Base-by-base conservation (phyloP, 2,329 filamentous ascomycete species). In the Aspergillus ochraceoroseus region DNA sequence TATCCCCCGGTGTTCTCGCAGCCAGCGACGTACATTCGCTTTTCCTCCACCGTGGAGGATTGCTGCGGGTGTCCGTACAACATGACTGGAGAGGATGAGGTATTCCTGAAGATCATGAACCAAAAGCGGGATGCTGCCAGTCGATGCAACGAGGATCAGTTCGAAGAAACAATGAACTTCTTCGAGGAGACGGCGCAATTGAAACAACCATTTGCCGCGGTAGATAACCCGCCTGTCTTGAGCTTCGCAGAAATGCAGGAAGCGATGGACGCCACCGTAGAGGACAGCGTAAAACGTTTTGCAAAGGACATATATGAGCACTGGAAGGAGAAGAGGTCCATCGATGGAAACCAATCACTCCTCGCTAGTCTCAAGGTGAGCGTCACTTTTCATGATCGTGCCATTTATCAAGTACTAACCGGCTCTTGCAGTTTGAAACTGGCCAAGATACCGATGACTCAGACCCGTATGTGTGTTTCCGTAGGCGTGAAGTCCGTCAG, bases 401-500 rank as follows among this genome's bases (percentile, higher is more conserved):
- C 6, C 9, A 22, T 12, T n/a, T 18, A 32, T 30, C 8, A n/a
- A 7, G 13, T 34, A 39, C 55, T 59, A 40, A 57, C 50, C 13
- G 4, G 11, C 26, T 27, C 33, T 11, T 27, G 38, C 57, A 73
- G 70, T 92, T 95, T 52, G 92, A 98, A 70, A 94, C 83, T 32
- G 87, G 92, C 49, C 85, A 87, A 61, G 90, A 96, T 51, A 94
- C 83, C 46, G 92, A 98, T 64, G 92, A 98, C 62, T 80, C 86
- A 56, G 92, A 98, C 67, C 92, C 92, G 33, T 98, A 95, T 68
- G 89, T 98, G 57, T 98, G 92, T 68, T 98, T 98, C 77, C 81
- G 92, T 61, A 82, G 92, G 54, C 85, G 92, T 49, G 92, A 98
- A 67, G 86, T 94, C 32, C 83, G 92, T 43, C 87, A 94, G 63